Evolutionary conservation across 768 basidiomycete genomes (phyloP).

Genomic region (Agaricus blazei): DNA sequence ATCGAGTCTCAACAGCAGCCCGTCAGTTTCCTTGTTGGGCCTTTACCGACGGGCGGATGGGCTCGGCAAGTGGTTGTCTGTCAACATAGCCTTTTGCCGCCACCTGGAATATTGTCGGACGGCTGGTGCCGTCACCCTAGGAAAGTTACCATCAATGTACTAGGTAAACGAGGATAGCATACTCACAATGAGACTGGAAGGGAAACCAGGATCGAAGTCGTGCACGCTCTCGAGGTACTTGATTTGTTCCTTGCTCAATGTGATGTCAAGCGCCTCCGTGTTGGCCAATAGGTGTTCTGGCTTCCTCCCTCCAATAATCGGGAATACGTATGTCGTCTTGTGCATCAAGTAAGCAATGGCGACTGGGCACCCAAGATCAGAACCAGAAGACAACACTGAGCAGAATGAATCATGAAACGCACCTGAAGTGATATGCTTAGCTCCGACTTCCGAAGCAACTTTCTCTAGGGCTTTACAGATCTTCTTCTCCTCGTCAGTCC

Average conservation of each 20-base stretch:
- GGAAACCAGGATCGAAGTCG: slow-evolving; percentile 43
- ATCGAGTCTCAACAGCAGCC: too few relatives aligned
- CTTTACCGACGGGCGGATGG: too few relatives aligned
- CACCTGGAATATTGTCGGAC: too few relatives aligned
- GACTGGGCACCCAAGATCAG: slow-evolving; percentile 19
- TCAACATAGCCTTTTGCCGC: too few relatives aligned
- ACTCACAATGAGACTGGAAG: slow-evolving; percentile 23
- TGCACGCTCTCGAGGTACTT: slow-evolving; percentile 33
- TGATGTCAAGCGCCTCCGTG: slow-evolving; percentile 41
- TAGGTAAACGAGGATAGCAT: too few relatives aligned
- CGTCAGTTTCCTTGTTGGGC: too few relatives aligned
- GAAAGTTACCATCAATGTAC: too few relatives aligned
- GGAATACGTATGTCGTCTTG: slow-evolving; percentile 49
- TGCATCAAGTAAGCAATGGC: slow-evolving; percentile 51
- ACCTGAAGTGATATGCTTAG: slow-evolving; percentile 40
- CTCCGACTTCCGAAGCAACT: slow-evolving; percentile 45
- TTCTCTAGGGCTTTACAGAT: slow-evolving; percentile 41
- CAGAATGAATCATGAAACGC: slow-evolving; percentile 6
- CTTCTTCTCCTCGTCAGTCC: slow-evolving; percentile 37
- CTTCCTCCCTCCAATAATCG: slow-evolving; percentile 44
- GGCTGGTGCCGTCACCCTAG: too few relatives aligned
- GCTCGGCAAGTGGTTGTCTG: too few relatives aligned
- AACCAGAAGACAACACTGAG: too few relatives aligned
- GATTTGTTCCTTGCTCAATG: slow-evolving; percentile 37
- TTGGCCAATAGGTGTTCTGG: slow-evolving; percentile 47